Base-by-base conservation (phyloP, 192 early-diverging fungal species). In the Phycomyces nitens region DNA sequence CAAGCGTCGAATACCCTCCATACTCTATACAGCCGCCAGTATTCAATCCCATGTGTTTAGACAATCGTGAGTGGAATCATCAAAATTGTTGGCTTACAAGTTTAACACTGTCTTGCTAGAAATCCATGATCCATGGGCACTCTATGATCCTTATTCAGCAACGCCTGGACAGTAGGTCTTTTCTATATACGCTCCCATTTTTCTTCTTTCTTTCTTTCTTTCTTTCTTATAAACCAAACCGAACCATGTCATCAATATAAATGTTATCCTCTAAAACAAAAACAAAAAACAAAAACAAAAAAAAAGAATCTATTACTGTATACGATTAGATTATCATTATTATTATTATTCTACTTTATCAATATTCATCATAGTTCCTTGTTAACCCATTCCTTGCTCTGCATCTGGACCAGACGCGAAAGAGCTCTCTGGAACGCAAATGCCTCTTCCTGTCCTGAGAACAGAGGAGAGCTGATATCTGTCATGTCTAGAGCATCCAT, bases 381-480 rank as follows among this genome's bases (percentile, higher is more conserved):
- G 16, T 55, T 60, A 11, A 88, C 82, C 91, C 91, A 93, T 44
- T 85, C 77, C 42, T 77, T 77, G 22, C 88, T 87, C 53, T 88
- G 93, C 96, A 99, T 99, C 77, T 99, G 92, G 38, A 91, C 84
- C 40, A 99, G 69, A 21, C 96, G 84, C 51, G 92, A 95, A 29
- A 97, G 72, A 5, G 96, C 94, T 53, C 96, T 79, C 76, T 93
- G 89, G 61, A 99, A 96, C 14, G 96, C 95, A 87, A 99, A 99
- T 11, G 87, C 84, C 69, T 99, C 96, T 71, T 99, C 96, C 47
- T 93, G 87, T 20, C 93, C 93, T 22, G 87, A 82, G 64, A 91
- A 90, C 23, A 91, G 82, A 2, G 89, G 78, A 60, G 76, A 81
- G 26, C 77, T 77, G 39, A 80, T 65, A 42, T 78, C 69, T 20